phyloP scores from a whole-genome alignment of 106 monocot genomes.

The Narthecium ossifragum region DNA sequence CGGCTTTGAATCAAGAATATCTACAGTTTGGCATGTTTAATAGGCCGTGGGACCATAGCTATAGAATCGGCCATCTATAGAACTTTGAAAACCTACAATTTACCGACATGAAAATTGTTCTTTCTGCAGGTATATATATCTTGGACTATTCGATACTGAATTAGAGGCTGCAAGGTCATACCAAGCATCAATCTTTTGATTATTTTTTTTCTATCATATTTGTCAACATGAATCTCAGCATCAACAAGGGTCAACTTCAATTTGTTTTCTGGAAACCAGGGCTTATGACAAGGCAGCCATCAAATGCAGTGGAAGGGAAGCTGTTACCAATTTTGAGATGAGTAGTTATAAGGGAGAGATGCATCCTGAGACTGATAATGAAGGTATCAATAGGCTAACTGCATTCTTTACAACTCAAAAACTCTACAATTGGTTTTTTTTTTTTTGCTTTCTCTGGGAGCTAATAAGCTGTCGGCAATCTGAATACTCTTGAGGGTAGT shows the following conservation, averaged over 20 bases:
- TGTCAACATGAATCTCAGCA: not conserved
- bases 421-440: not conserved
- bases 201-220: not conserved
- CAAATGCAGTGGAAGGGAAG: slow-evolving; percentile 80
- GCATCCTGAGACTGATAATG: slow-evolving; percentile 12
- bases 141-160: slow-evolving; percentile 67
- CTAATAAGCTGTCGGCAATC: not conserved
- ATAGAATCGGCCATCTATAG: not conserved
- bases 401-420: too few species aligned
- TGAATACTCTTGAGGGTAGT: not conserved
- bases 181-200: not conserved
- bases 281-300: slow-evolving; percentile 92
- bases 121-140: slow-evolving; percentile 67
- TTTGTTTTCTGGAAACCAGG: slow-evolving; percentile 7
- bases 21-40: not conserved
- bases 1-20: not conserved
- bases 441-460: not conserved
- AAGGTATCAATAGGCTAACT: slow-evolving; percentile 21
- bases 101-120: not conserved
- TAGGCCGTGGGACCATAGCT: not conserved
- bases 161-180: slow-evolving; percentile 69
- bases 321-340: slow-evolving; percentile 83
- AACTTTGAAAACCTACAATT: not conserved
- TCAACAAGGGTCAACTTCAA: not conserved
- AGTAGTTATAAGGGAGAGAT: slow-evolving; percentile 53